A percentile compares a stretch with the other conserved stretches of the same genome.
These are phyloP conservation scores for Volvox africanus DNA, from an alignment of 139 green algal species.

Conservation along the genomic window DNA sequence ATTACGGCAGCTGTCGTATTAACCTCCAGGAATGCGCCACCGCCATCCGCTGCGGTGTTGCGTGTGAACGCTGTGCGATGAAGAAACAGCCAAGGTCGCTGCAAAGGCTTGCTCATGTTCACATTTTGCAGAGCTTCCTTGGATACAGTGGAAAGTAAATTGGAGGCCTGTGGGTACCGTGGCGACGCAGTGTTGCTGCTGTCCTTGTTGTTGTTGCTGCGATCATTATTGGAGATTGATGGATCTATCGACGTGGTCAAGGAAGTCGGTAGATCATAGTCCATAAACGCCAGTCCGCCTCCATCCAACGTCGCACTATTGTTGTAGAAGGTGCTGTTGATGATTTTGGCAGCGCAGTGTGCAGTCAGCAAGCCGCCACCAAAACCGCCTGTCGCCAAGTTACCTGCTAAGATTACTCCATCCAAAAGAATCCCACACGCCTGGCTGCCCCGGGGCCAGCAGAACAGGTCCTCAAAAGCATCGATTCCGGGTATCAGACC, in stretches of 20 bases:
- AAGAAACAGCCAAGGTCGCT: background rate
- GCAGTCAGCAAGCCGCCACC: background rate
- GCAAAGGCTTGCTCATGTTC: slow-evolving; percentile 6
- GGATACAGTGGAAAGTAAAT: too few relatives aligned
- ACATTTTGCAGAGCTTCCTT: background rate
- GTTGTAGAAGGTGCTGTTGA: background rate
- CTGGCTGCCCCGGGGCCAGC: background rate
- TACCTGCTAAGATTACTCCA: background rate
- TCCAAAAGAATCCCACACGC: background rate
- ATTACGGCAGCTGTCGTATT: background rate
- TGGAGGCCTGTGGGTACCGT: too few relatives aligned
- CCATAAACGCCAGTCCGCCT: background rate
- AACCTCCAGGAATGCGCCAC: background rate
- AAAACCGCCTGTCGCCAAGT: background rate
- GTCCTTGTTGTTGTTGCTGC: too few relatives aligned
- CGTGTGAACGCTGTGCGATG: background rate
- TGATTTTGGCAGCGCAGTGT: background rate
- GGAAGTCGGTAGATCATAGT: background rate
- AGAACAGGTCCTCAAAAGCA: background rate
- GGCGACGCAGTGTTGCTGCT: too few relatives aligned
- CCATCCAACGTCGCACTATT: background rate
- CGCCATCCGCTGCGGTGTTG: background rate
- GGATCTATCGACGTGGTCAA: background rate
- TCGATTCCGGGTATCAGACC: background rate
- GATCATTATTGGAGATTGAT: background rate